Percentiles rank a stretch among this genome's conserved stretches.
Conservation (phyloP, 768 basidiomycete genomes). For the Nidula microcarpa region DNA sequence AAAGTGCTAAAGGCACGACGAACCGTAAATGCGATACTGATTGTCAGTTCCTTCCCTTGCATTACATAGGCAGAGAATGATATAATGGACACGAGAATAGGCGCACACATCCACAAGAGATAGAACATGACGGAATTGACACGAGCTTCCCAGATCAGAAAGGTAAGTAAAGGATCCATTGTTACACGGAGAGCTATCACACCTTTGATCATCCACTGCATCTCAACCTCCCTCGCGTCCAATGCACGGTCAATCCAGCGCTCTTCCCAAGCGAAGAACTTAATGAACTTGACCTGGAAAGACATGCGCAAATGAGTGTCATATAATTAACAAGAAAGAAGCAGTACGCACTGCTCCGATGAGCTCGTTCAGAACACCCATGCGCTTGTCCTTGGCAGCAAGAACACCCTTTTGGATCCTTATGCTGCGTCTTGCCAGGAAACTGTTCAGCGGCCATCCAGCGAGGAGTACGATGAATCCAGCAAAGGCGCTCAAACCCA, state of each 20-base stretch:
- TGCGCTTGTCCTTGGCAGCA: neutral
- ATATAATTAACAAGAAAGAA: neutral
- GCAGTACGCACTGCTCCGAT: constrained; percentile 52
- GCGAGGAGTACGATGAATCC: constrained; percentile 68
- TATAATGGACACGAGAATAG: constrained; percentile 76
- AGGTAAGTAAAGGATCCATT: no score
- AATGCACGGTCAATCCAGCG: constrained; percentile 68
- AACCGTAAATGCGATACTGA: constrained; percentile 85
- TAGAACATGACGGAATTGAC: constrained; percentile 72
- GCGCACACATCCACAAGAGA: constrained; percentile 70
- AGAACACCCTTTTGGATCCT: constrained; percentile 57
- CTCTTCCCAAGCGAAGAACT: constrained; percentile 82
- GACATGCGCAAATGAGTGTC: neutral
- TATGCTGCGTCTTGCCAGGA: constrained; percentile 56
- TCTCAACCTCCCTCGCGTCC: constrained; percentile 65
- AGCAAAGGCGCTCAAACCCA: constrained; percentile 70
- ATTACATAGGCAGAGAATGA: constrained; percentile 75
- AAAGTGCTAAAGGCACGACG: constrained; percentile 14
- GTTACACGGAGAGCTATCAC: neutral
- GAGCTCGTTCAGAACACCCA: constrained; percentile 32
- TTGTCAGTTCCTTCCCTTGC: constrained; percentile 70
- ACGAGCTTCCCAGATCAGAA: constrained; percentile 37
- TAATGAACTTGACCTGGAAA: constrained; percentile 65
- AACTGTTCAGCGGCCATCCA: constrained; percentile 72
- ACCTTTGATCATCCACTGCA: constrained; percentile 78